Evolutionary conservation across 2,329 filamentous ascomycete species (phyloP).

Genomic region (Lachnellula subtilissima): DNA sequence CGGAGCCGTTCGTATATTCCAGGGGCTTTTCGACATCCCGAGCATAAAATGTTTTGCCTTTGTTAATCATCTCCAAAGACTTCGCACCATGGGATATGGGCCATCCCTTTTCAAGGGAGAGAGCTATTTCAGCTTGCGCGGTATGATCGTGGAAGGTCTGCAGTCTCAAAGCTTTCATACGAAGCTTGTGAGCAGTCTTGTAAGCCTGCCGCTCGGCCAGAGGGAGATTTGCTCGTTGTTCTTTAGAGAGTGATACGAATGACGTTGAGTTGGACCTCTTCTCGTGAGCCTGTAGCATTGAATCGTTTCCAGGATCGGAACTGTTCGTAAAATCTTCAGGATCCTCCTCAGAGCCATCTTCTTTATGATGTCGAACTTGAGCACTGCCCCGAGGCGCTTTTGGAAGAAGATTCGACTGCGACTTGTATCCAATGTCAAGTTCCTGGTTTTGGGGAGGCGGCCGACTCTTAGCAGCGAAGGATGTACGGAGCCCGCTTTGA

Average conservation of each 20-base stretch:
- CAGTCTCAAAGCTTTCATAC: background rate
- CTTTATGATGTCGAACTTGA: background rate
- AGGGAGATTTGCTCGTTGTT: background rate
- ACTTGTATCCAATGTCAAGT: background rate
- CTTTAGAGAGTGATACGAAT: background rate
- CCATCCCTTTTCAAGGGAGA: background rate
- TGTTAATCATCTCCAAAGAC: background rate
- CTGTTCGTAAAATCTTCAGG: no score
- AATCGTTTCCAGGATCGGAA: background rate
- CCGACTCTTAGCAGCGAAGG: constrained; percentile 29
- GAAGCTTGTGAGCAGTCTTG: background rate
- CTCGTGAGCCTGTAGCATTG: background rate
- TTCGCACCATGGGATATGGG: background rate
- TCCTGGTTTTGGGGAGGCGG: background rate
- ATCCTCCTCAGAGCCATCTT: background rate
- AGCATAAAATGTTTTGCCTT: background rate
- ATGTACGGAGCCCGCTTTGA: constrained; percentile 38
- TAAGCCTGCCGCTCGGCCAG: background rate
- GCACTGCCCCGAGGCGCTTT: background rate
- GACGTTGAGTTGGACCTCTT: background rate
- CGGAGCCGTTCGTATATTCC: background rate
- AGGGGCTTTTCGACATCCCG: background rate
- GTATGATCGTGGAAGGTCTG: background rate
- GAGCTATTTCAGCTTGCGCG: background rate
- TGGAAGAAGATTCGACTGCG: background rate